Conservation (phyloP, 495 filamentous ascomycete genomes). For the Tuber borchii region DNA sequence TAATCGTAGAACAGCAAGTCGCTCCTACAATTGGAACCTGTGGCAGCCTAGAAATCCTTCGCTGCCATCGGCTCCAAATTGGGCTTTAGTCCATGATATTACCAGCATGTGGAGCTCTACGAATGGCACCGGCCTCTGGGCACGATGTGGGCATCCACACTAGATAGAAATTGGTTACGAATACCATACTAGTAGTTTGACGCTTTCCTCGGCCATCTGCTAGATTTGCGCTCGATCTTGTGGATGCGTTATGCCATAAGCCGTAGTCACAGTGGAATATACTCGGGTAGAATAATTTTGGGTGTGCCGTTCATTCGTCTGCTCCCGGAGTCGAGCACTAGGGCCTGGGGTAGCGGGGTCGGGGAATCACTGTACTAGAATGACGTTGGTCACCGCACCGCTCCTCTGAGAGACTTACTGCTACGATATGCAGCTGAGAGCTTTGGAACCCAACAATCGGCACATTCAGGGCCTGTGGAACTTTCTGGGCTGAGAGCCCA, state of each 20-base stretch:
- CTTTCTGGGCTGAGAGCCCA: not conserved
- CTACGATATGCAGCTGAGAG: not conserved
- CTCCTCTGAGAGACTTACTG: not conserved
- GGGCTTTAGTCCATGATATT: not conserved
- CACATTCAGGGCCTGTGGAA: not conserved
- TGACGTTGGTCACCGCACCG: not conserved
- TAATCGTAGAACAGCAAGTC: not conserved
- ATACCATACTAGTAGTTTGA: not conserved
- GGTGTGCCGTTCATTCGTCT: not conserved
- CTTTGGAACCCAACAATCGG: not conserved
- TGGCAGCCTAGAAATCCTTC: not conserved
- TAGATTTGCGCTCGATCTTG: not conserved
- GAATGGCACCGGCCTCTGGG: not conserved
- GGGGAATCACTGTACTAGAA: not conserved
- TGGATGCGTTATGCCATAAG: not conserved
- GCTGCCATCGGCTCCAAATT: not conserved
- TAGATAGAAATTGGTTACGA: not conserved
- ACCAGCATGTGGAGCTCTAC: not conserved
- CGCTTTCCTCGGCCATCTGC: not conserved
- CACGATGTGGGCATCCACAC: not conserved
- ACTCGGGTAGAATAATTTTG: not conserved
- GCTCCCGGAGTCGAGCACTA: not conserved
- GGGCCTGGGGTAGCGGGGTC: not conserved
- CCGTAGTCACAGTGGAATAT: no score
- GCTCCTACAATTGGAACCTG: not conserved